These are phyloP conservation scores for Naganishia randhawae DNA, from an alignment of 768 basidiomycete genomes.

Conservation along the genomic window DNA sequence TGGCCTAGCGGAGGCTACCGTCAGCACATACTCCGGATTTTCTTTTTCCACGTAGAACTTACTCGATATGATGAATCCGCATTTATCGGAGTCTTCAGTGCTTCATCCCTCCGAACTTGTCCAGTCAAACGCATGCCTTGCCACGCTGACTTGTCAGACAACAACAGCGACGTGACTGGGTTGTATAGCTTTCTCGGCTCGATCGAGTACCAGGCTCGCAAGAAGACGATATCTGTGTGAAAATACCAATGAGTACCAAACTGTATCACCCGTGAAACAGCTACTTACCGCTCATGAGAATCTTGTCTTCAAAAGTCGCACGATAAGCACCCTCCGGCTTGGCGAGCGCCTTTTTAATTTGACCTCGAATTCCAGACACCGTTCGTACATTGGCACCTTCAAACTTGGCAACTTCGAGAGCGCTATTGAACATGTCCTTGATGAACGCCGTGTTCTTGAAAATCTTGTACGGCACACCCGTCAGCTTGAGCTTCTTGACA, in stretches of 20 bases:
- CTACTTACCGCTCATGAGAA: slow-evolving; percentile 82
- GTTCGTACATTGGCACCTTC: slow-evolving; percentile 96
- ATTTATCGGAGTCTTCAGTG: slow-evolving; percentile 71
- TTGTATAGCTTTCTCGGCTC: slow-evolving; percentile 95
- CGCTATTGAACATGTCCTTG: slow-evolving; percentile 91
- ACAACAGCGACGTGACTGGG: slow-evolving; percentile 83
- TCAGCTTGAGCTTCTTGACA: slow-evolving; percentile 96
- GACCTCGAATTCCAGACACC: slow-evolving; percentile 91
- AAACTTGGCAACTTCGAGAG: slow-evolving; percentile 95
- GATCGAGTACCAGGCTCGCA: slow-evolving; percentile 94
- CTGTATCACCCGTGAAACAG: not conserved
- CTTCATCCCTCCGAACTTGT: slow-evolving; percentile 80
- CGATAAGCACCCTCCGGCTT: slow-evolving; percentile 94
- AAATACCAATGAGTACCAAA: slow-evolving; percentile 3
- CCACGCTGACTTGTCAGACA: slow-evolving; percentile 80
- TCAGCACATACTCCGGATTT: not conserved
- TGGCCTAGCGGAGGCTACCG: slow-evolving; percentile 48
- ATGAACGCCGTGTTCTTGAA: slow-evolving; percentile 99
- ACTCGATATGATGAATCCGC: slow-evolving; percentile 84
- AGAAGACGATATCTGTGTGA: slow-evolving; percentile 79
- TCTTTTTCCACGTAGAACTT: slow-evolving; percentile 24
- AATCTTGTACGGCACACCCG: slow-evolving; percentile 91
- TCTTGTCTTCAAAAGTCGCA: slow-evolving; percentile 97
- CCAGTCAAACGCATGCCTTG: slow-evolving; percentile 93
- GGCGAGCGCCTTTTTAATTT: slow-evolving; percentile 90